phyloP scores from a whole-genome alignment of 345 rosid species.

The Linum tenue region DNA sequence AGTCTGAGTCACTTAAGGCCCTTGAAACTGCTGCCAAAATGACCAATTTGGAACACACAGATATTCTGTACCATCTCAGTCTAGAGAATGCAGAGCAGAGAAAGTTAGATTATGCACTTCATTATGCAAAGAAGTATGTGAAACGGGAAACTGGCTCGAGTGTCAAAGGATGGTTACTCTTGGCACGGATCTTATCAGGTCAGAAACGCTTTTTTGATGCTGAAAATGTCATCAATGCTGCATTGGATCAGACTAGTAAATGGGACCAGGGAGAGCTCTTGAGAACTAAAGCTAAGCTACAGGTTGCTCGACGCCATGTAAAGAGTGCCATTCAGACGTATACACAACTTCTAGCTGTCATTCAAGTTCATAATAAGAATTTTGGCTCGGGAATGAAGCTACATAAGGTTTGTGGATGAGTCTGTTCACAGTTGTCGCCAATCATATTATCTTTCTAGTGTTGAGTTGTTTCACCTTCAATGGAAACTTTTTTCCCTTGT shows the following conservation, averaged over 20 bases:
- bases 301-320: constrained; percentile 52
- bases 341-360: constrained; percentile 60
- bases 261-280: constrained; percentile 82
- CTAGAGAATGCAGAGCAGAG: constrained; percentile 71
- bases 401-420: constrained; percentile 33
- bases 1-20: constrained; percentile 53
- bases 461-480: no score
- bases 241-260: constrained; percentile 60
- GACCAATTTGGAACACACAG: constrained; percentile 35
- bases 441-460: no score
- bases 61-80: constrained; percentile 50
- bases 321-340: constrained; percentile 50
- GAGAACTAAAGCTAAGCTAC: constrained; percentile 67
- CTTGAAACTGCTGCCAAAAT: constrained; percentile 44
- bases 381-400: constrained; percentile 34
- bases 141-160: constrained; percentile 51
- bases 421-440: neutral
- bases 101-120: constrained; percentile 50
- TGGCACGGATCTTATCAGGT: constrained; percentile 72
- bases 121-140: constrained; percentile 37
- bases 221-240: constrained; percentile 47
- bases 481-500: no score
- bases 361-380: constrained; percentile 63
- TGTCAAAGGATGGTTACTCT: constrained; percentile 54
- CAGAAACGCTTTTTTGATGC: constrained; percentile 50